phyloP scores from a whole-genome alignment of 768 basidiomycete species.

The Lentinula raphanica region DNA sequence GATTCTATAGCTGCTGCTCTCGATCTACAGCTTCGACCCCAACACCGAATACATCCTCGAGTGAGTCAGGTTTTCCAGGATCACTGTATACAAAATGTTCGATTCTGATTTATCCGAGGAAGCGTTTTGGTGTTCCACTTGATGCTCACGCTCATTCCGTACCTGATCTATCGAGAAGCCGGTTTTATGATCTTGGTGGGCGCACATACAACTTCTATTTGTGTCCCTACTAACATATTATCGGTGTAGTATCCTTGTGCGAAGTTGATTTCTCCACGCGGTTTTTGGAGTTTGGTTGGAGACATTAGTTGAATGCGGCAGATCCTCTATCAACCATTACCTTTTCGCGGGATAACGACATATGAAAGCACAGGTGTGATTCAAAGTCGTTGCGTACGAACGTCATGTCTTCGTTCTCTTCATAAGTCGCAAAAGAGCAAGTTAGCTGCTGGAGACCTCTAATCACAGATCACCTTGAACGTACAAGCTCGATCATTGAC shows the following conservation, averaged over 20 bases:
- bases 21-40: slow-evolving; percentile 23
- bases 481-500: too few relatives aligned
- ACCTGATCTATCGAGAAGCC: slow-evolving; percentile 30
- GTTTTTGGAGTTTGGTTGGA: slow-evolving; percentile 8
- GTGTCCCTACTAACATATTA: neutral
- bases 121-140: slow-evolving; percentile 32
- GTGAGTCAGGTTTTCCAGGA: slow-evolving; percentile 14
- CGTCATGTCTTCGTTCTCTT: too few relatives aligned
- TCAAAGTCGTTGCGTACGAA: too few relatives aligned
- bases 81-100: neutral
- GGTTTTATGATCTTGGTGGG: slow-evolving; percentile 36
- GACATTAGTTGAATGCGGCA: neutral
- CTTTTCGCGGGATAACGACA: too few relatives aligned
- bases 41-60: slow-evolving; percentile 30
- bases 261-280: slow-evolving; percentile 8
- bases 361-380: too few relatives aligned
- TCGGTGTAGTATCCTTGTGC: neutral
- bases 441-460: too few relatives aligned
- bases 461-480: too few relatives aligned
- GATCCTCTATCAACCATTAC: neutral
- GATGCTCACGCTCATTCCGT: slow-evolving; percentile 23
- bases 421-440: too few relatives aligned
- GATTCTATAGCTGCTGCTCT: slow-evolving; percentile 17
- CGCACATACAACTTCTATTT: neutral
- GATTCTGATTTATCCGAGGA: neutral